phyloP scores from a whole-genome alignment of 352 stramenopile genomes.

The Phytophthora tentaculata region DNA sequence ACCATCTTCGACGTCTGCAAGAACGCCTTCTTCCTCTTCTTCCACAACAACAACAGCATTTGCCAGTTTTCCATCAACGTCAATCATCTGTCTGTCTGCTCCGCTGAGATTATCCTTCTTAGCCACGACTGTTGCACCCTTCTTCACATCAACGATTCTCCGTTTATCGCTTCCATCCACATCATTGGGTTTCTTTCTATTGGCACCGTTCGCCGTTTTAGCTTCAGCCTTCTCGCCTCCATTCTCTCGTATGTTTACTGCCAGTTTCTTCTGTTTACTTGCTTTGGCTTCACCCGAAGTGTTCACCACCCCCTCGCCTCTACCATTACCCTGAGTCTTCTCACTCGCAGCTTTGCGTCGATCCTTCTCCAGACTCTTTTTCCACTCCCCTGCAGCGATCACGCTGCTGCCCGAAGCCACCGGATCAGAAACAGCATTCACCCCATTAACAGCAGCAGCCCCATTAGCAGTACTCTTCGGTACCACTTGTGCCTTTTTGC shows the following conservation, averaged over 20 bases:
- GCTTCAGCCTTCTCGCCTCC: not conserved
- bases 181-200: not conserved
- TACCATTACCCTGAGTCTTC: not conserved
- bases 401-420: not conserved
- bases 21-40: constrained; percentile 4
- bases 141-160: not conserved
- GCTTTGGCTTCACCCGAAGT: not conserved
- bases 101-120: not conserved
- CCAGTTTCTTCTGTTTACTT: not conserved
- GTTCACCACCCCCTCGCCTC: not conserved
- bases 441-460: not conserved
- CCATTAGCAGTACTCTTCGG: constrained; percentile 7
- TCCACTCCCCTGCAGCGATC: constrained; percentile 21
- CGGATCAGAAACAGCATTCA: not conserved
- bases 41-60: not conserved
- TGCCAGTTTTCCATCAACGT: not conserved
- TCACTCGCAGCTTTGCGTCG: not conserved
- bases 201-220: not conserved
- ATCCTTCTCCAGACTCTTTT: constrained; percentile 26
- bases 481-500: not conserved
- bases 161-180: not conserved
- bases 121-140: not conserved
- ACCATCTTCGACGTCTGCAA: constrained; percentile 8
- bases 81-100: not conserved
- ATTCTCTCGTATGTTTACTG: not conserved